Evolutionary conservation across 331 rosid genomes (phyloP).

Genomic region (Cydonia oblonga): DNA sequence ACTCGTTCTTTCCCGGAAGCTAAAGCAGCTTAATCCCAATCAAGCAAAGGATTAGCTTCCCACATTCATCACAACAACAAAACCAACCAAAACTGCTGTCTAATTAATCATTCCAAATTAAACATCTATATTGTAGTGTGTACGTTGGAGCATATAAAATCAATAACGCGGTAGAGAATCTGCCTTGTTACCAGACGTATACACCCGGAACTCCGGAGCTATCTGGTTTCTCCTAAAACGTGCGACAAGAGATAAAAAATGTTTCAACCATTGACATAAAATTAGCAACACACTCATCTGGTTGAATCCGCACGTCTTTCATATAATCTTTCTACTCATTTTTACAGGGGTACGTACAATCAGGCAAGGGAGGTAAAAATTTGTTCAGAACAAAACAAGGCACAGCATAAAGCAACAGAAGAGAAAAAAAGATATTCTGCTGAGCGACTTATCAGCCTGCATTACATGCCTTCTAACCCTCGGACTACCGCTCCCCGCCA

Average conservation of each 20-base stretch:
- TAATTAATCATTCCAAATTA: neutral
- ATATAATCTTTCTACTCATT: constrained; percentile 1
- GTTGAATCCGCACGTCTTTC: neutral
- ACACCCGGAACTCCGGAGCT: neutral
- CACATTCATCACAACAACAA: neutral
- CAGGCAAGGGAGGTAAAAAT: neutral
- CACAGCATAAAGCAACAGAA: constrained; percentile 58
- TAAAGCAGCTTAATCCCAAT: neutral
- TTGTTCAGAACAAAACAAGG: constrained; percentile 49
- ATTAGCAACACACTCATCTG: constrained; percentile 3
- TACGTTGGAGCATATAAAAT: neutral
- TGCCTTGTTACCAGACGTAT: neutral
- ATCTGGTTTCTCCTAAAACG: neutral
- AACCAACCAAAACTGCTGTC: neutral
- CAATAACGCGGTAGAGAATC: neutral
- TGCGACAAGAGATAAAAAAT: neutral
- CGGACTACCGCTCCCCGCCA: constrained; percentile 33
- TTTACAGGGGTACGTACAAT: constrained; percentile 22
- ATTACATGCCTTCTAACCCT: constrained; percentile 40
- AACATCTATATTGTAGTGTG: neutral
- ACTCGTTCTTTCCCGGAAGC: neutral
- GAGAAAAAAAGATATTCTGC: constrained; percentile 59
- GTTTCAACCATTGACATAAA: neutral
- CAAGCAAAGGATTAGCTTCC: neutral
- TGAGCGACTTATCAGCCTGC: constrained; percentile 38